Percentiles rank a stretch among this genome's conserved stretches.
Conservation (phyloP, 2,329 filamentous ascomycete genomes). For the Podosphaera xanthii region DNA sequence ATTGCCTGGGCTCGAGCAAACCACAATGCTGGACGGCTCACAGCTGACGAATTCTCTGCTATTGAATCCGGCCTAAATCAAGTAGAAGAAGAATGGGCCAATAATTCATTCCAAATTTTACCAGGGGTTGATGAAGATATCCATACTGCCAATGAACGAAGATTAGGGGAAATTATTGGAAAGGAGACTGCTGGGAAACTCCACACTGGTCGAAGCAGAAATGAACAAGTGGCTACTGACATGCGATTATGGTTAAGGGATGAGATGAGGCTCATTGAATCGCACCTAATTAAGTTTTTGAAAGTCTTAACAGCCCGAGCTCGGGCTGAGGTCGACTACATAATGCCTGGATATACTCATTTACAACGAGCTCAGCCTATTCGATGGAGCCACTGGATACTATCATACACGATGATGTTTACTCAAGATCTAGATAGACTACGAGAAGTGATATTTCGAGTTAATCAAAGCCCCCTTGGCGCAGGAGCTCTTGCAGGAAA, state of each 20-base stretch:
- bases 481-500: slow-evolving; percentile 50
- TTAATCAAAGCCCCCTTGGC: slow-evolving; percentile 32
- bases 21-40: slow-evolving; percentile 50
- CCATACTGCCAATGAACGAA: slow-evolving; percentile 49
- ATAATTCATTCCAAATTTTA: slow-evolving; percentile 26
- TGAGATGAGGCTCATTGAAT: slow-evolving; percentile 46
- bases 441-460: slow-evolving; percentile 46
- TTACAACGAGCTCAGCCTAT: slow-evolving; percentile 63
- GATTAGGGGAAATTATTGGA: slow-evolving; percentile 64
- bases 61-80: slow-evolving; percentile 48
- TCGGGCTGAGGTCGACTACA: slow-evolving; percentile 47
- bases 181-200: slow-evolving; percentile 71
- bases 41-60: slow-evolving; percentile 44
- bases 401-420: slow-evolving; percentile 53
- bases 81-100: slow-evolving; percentile 30
- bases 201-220: slow-evolving; percentile 69
- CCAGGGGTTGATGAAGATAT: slow-evolving; percentile 36
- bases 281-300: slow-evolving; percentile 43
- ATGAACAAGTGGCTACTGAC: slow-evolving; percentile 76
- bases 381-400: slow-evolving; percentile 61
- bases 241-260: slow-evolving; percentile 79
- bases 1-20: slow-evolving; percentile 71
- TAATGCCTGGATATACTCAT: slow-evolving; percentile 78
- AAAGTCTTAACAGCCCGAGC: slow-evolving; percentile 45
- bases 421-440: slow-evolving; percentile 54